Evolutionary conservation across 176 grass and related monocot genomes (phyloP).

Genomic region (Sorghum bicolor): Sorghum_bicolor_NCBIv3 NC_012873.2:7467501-7468000

Average conservation of each 20-base stretch:
- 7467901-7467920: slow-evolving; percentile 61
- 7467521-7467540: slow-evolving; percentile 45
- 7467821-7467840: slow-evolving; percentile 34
- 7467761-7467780: slow-evolving; percentile 37
- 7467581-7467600: slow-evolving; percentile 62
- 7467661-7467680: slow-evolving; percentile 68
- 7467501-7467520: slow-evolving; percentile 30
- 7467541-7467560: slow-evolving; percentile 47
- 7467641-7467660: slow-evolving; percentile 48
- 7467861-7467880: slow-evolving; percentile 48
- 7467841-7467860: slow-evolving; percentile 29
- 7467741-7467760: slow-evolving; percentile 45
- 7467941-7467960: slow-evolving; percentile 60
- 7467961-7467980: slow-evolving; percentile 79
- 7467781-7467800: slow-evolving; percentile 4
- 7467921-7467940: slow-evolving; percentile 36
- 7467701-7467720: slow-evolving; percentile 47
- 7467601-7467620: slow-evolving; percentile 70
- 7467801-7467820: slow-evolving; percentile 24
- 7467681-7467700: neutral
- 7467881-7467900: slow-evolving; percentile 52
- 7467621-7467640: slow-evolving; percentile 3
- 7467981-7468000: slow-evolving; percentile 72
- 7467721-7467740: no score
- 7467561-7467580: slow-evolving; percentile 54